These are phyloP conservation scores for Sphaerulina musiva DNA, from an alignment of 2,329 filamentous ascomycete genomes.

Conservation along the genomic window DNA sequence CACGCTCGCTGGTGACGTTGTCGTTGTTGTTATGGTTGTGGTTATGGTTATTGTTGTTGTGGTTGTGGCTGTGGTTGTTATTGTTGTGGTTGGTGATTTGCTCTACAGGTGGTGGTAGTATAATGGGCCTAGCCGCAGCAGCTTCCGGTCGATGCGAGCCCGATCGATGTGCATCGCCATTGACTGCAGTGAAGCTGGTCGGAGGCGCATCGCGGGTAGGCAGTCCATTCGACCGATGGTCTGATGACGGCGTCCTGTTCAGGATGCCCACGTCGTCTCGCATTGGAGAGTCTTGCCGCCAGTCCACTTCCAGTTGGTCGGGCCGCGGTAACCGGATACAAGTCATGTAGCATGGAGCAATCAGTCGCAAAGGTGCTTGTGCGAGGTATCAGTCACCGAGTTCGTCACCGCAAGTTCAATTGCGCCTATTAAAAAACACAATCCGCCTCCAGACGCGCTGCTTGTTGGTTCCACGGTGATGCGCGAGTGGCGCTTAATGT, in stretches of 20 bases:
- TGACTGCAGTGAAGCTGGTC: slow-evolving; percentile 31
- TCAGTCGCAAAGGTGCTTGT: neutral
- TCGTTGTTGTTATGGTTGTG: no score
- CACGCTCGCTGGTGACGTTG: slow-evolving; percentile 1
- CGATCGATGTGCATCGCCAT: slow-evolving; percentile 22
- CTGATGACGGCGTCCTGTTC: slow-evolving; percentile 17
- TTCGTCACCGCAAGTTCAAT: slow-evolving; percentile 1
- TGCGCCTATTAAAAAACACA: neutral
- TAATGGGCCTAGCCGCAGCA: slow-evolving; percentile 2
- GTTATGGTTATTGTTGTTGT: no score
- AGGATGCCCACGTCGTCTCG: slow-evolving; percentile 18
- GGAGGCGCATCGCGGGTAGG: slow-evolving; percentile 16
- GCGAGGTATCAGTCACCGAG: slow-evolving; percentile 4
- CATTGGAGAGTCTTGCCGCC: slow-evolving; percentile 20
- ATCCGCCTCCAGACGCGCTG: slow-evolving; percentile 1
- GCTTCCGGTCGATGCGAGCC: slow-evolving; percentile 19
- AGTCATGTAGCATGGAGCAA: slow-evolving; percentile 15
- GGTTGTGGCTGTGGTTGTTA: no score
- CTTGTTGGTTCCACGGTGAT: slow-evolving; percentile 8
- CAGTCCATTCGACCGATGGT: slow-evolving; percentile 13
- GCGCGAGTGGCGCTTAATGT: slow-evolving; percentile 14
- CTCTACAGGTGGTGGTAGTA: slow-evolving; percentile 8
- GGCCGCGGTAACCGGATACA: slow-evolving; percentile 11
- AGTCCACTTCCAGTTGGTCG: slow-evolving; percentile 10
- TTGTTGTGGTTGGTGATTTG: neutral